phyloP scores from a whole-genome alignment of 2,329 filamentous ascomycete species.

The Pseudogymnoascus sp. region DNA sequence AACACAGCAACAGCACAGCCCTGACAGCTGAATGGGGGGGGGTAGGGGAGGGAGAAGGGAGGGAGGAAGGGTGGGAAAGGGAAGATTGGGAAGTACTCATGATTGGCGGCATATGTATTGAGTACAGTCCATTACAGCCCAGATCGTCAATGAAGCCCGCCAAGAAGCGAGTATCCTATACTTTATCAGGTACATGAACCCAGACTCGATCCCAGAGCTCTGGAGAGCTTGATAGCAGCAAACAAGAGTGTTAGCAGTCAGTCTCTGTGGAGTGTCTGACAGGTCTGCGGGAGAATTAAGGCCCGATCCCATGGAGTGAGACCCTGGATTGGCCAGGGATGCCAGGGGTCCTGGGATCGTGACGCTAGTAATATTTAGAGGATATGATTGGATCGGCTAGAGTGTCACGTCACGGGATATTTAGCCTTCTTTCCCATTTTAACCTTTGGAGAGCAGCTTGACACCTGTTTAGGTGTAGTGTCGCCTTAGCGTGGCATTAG shows the following conservation, averaged over 20 bases:
- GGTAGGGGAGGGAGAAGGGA: no score
- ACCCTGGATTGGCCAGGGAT: neutral
- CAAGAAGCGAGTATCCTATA: neutral
- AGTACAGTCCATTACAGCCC: no score
- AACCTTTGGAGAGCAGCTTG: neutral
- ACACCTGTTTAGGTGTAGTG: neutral
- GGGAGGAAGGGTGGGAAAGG: neutral
- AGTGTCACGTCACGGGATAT: neutral
- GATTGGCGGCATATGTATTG: no score
- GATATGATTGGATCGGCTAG: neutral
- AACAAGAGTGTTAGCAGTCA: no score
- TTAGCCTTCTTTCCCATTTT: neutral
- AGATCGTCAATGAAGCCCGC: neutral
- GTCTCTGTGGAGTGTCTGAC: neutral
- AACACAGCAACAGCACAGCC: neutral
- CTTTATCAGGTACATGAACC: neutral
- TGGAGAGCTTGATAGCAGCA: neutral
- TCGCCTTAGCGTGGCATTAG: neutral
- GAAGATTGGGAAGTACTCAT: no score
- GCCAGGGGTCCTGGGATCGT: neutral
- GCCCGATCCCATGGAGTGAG: neutral
- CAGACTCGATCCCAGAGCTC: neutral
- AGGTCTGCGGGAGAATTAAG: neutral
- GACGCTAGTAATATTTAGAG: neutral
- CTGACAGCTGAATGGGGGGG: neutral